These are phyloP conservation scores for Fusarium armeniacum DNA, from an alignment of 2,329 filamentous ascomycete genomes.

Conservation along the genomic window DNA sequence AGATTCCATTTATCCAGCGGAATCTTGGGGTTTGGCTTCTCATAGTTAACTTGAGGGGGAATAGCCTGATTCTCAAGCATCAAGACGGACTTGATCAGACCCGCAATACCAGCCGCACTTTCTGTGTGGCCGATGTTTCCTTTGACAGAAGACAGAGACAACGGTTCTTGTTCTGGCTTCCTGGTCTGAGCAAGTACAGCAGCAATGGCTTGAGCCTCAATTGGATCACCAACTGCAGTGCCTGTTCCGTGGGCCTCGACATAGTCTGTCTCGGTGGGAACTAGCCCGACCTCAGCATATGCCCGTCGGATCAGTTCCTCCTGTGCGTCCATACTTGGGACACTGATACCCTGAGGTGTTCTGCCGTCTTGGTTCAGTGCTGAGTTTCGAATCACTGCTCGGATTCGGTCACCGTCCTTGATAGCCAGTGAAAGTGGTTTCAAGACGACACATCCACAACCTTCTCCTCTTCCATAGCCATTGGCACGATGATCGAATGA, in stretches of 20 bases:
- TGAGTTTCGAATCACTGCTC: conserved; percentile 57
- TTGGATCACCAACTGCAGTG: conserved; percentile 62
- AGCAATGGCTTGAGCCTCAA: conserved; percentile 54
- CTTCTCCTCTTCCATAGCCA: conserved; percentile 66
- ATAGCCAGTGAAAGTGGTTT: conserved; percentile 60
- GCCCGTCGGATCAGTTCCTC: conserved; percentile 5
- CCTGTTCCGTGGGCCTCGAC: conserved; percentile 64
- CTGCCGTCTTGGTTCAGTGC: conserved; percentile 56
- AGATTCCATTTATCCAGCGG: conserved; percentile 27
- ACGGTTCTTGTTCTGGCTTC: conserved; percentile 3
- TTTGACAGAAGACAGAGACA: conserved; percentile 1
- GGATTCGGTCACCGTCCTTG: conserved; percentile 55
- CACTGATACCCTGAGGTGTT: conserved; percentile 6
- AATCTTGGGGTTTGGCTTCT: conserved; percentile 51
- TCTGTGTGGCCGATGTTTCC: conserved; percentile 16
- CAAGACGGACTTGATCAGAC: conserved; percentile 3
- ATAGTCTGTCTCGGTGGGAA: conserved; percentile 46
- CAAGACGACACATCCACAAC: conserved; percentile 58
- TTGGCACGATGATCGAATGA: conserved; percentile 59
- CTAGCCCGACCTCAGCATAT: conserved; percentile 6
- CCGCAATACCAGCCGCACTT: conserved; percentile 5
- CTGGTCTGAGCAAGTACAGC: conserved; percentile 3
- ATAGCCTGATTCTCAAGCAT: conserved; percentile 2
- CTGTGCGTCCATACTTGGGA: conserved; percentile 5
- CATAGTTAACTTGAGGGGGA: neutral